A percentile compares a stretch with the other conserved stretches of the same genome.
Conservation (phyloP, 768 basidiomycete genomes). For the Lentinula guzmanii region DNA sequence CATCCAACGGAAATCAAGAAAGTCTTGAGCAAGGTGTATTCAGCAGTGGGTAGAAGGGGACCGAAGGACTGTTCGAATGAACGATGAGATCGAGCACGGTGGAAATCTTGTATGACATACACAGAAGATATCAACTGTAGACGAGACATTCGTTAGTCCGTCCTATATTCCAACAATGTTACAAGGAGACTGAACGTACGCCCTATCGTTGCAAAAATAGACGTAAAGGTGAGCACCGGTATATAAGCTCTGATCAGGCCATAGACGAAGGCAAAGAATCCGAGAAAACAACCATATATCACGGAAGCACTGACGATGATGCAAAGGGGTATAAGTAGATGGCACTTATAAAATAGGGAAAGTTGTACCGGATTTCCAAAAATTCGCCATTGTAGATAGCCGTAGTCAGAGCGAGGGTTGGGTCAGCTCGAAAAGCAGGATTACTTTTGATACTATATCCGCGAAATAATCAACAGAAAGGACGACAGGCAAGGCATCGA, state of each 20-base stretch:
- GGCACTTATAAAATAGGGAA: background rate
- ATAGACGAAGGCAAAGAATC: conserved; percentile 35
- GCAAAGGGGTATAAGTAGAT: background rate
- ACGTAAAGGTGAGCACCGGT: conserved; percentile 38
- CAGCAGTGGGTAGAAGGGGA: conserved; percentile 40
- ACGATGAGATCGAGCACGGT: background rate
- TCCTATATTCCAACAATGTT: background rate
- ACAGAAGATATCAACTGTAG: conserved; percentile 26
- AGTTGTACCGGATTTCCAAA: conserved; percentile 32
- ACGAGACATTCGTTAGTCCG: background rate
- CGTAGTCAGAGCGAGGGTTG: conserved; percentile 26
- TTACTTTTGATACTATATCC: conserved; percentile 9
- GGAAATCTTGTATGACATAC: background rate
- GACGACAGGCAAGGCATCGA: background rate
- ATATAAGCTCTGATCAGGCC: conserved; percentile 40
- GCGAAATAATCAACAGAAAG: background rate
- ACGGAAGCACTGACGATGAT: conserved; percentile 28
- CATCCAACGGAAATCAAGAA: conserved; percentile 37
- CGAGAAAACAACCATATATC: conserved; percentile 45
- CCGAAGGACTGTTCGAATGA: conserved; percentile 28
- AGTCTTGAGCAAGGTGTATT: conserved; percentile 36
- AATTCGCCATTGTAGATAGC: conserved; percentile 46
- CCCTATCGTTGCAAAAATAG: conserved; percentile 43
- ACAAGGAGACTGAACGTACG: conserved; percentile 1
- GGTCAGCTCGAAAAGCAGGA: conserved; percentile 28